A percentile compares a stretch with the other conserved stretches of the same genome.
These are phyloP conservation scores for Stygiomarasmius scandens DNA, from an alignment of 1,284 basidiomycete genomes.

Conservation along the genomic window DNA sequence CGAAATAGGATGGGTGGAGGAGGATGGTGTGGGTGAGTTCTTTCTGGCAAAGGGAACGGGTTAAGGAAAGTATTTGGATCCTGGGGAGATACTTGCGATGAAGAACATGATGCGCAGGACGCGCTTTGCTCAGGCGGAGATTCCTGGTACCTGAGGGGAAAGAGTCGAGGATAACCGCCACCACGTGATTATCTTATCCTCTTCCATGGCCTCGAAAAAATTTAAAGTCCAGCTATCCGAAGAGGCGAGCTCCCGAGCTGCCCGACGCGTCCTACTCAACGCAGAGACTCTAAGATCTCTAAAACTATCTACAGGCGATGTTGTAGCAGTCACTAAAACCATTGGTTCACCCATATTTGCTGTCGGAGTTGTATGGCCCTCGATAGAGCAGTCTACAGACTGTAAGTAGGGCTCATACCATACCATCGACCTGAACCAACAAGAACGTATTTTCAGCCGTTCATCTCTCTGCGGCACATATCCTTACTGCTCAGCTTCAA, in stretches of 20 bases:
- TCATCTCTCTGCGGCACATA: constrained; percentile 54
- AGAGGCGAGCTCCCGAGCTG: constrained; percentile 49
- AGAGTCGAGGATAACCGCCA: neutral
- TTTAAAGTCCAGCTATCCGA: constrained; percentile 48
- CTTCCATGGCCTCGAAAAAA: constrained; percentile 42
- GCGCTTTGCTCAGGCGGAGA: neutral
- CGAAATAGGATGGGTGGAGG: constrained; percentile 97
- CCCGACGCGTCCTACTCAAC: constrained; percentile 68
- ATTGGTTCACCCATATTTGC: constrained; percentile 40
- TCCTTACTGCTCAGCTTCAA: constrained; percentile 59
- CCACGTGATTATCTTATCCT: constrained; percentile 22
- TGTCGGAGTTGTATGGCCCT: constrained; percentile 74
- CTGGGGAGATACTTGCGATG: constrained; percentile 56
- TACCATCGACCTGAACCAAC: constrained; percentile 14
- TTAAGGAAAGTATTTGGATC: neutral
- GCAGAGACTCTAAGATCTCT: constrained; percentile 63
- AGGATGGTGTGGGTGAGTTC: constrained; percentile 94
- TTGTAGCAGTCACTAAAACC: constrained; percentile 56
- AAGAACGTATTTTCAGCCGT: constrained; percentile 45
- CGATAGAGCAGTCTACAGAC: constrained; percentile 55
- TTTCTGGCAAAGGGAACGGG: constrained; percentile 59
- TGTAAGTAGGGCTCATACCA: constrained; percentile 42
- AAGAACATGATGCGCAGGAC: constrained; percentile 65
- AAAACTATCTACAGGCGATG: constrained; percentile 72
- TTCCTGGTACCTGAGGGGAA: too few relatives aligned